Evolutionary conservation across 768 basidiomycete species (phyloP).

Genomic region (Lactarius trivialis): DNA sequence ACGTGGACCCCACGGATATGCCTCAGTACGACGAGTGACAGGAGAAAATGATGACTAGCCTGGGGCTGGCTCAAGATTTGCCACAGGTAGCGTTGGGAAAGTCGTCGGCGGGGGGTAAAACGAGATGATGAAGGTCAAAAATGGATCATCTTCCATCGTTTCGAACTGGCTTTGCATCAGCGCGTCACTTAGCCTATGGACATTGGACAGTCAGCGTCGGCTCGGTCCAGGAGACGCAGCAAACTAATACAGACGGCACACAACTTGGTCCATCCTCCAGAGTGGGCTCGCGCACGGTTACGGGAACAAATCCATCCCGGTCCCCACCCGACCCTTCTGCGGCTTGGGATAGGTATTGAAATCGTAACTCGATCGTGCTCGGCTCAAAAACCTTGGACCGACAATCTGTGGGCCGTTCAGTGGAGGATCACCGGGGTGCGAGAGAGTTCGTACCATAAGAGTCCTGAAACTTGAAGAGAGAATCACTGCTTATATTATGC

Average conservation of each 20-base stretch:
- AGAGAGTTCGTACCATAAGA: neutral
- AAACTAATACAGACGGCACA: neutral
- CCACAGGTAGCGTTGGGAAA: neutral
- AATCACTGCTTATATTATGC: constrained; percentile 11
- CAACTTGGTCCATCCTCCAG: constrained; percentile 2
- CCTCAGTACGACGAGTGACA: neutral
- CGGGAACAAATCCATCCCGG: neutral
- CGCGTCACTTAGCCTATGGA: neutral
- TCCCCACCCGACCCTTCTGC: neutral
- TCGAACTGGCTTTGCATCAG: constrained; percentile 10
- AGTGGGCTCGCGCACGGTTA: neutral
- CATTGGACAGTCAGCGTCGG: neutral
- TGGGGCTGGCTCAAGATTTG: neutral
- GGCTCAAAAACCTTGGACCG: constrained; percentile 4
- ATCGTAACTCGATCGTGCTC: constrained; percentile 4
- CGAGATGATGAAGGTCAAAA: constrained; percentile 10
- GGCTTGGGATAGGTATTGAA: constrained; percentile 1
- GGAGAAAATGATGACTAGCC: neutral
- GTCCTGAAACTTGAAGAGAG: constrained; percentile 10
- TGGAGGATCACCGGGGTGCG: no score
- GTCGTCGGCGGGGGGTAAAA: constrained; percentile 5
- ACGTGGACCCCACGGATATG: neutral
- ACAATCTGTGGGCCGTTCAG: neutral
- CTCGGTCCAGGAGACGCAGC: neutral
- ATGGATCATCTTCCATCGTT: neutral